A percentile compares a stretch with the other conserved stretches of the same genome.
These are phyloP conservation scores for Saturnispora serradocipensis DNA, from an alignment of 805 yeast species.

Conservation along the genomic window DNA sequence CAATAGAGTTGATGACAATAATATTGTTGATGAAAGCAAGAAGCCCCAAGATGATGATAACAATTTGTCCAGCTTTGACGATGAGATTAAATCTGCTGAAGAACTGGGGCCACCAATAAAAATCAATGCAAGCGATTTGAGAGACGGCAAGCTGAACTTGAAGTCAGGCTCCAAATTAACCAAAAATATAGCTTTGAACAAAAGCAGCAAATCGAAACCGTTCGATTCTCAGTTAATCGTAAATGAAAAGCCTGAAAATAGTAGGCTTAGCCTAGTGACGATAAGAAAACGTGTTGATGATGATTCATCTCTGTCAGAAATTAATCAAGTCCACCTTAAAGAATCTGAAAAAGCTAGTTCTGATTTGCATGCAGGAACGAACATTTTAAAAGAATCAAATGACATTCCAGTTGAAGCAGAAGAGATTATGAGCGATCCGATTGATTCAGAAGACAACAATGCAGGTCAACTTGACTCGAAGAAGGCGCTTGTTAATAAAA, in stretches of 20 bases:
- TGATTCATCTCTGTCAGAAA: not conserved
- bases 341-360: not conserved
- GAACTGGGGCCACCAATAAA: constrained; percentile 25
- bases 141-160: not conserved
- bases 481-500: not conserved
- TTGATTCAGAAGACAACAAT: not conserved
- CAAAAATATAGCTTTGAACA: constrained; percentile 23
- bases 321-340: not conserved
- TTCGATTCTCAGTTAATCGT: constrained; percentile 12
- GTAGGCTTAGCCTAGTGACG: constrained; percentile 8
- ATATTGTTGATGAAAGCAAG: constrained; percentile 4
- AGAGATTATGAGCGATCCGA: not conserved
- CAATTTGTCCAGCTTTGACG: constrained; percentile 17
- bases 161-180: constrained; percentile 14
- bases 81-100: constrained; percentile 23
- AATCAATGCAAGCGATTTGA: constrained; percentile 11
- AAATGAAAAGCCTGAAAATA: constrained; percentile 8
- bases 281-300: constrained; percentile 12
- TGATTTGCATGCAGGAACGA: not conserved
- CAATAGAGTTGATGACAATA: not conserved
- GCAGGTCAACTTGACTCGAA: not conserved
- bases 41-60: constrained; percentile 3
- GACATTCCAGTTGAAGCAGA: not conserved
- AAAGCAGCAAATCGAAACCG: constrained; percentile 11
- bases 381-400: not conserved